A percentile compares a stretch with the other conserved stretches of the same genome.
phyloP scores from a whole-genome alignment of 352 stramenopile genomes.

The Phytophthora pistaciae region DNA sequence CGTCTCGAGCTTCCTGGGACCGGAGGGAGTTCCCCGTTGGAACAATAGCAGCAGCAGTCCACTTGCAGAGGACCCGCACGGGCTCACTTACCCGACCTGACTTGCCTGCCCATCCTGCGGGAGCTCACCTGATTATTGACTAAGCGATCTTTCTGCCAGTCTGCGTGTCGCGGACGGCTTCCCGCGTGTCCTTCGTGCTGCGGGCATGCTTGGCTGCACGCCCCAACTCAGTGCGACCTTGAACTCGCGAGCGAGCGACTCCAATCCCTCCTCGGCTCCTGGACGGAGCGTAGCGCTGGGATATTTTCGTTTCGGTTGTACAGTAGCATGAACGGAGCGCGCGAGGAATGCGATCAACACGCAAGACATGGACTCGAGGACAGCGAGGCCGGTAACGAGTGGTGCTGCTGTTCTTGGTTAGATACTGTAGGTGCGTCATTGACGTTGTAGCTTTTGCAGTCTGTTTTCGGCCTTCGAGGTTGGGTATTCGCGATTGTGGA shows the following conservation, averaged over 20 bases:
- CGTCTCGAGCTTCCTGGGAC: background rate
- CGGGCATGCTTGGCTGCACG: background rate
- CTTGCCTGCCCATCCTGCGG: background rate
- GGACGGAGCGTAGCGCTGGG: background rate
- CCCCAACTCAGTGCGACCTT: background rate
- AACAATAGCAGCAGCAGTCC: conserved; percentile 17
- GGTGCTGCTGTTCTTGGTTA: no score
- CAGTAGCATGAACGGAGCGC: background rate
- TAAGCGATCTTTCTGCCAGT: conserved; percentile 2
- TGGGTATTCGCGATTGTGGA: no score
- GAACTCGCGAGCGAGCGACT: background rate
- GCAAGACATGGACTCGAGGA: no score
- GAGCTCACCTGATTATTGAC: background rate
- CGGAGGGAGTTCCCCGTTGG: conserved; percentile 8
- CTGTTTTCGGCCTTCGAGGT: no score
- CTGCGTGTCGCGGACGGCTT: background rate
- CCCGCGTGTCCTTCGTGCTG: background rate
- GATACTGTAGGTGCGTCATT: no score
- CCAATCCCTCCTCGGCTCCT: background rate
- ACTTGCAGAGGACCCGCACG: background rate
- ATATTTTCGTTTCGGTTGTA: background rate
- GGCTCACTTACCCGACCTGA: background rate
- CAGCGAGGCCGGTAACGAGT: no score
- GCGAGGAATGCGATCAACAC: background rate
- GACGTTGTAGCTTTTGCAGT: no score